phyloP scores from a whole-genome alignment of 1,284 basidiomycete genomes.

The Moniliella sp. region DNA sequence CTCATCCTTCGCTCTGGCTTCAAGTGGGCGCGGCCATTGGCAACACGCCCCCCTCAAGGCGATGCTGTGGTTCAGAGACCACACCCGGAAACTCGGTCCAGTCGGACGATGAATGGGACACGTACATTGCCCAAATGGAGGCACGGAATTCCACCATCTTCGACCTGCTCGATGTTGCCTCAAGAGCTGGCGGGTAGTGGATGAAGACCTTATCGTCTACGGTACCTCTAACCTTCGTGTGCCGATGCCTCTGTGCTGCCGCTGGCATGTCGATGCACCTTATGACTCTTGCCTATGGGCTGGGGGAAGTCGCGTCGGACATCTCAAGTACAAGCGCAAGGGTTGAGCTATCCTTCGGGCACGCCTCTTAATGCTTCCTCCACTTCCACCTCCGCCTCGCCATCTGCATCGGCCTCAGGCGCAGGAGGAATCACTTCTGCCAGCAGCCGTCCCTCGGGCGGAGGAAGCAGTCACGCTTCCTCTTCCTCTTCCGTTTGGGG shows the following conservation, averaged over 20 bases:
- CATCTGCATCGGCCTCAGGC: constrained; percentile 1
- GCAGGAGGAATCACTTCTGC: no score
- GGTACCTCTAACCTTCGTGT: constrained; percentile 45
- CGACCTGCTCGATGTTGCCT: constrained; percentile 48
- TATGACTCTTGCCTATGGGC: constrained; percentile 45
- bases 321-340: no score
- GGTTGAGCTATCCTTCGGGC: no score
- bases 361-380: no score
- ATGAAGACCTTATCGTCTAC: constrained; percentile 45
- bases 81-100: constrained; percentile 5
- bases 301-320: constrained; percentile 20
- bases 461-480: no score
- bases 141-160: constrained; percentile 38
- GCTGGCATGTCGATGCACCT: constrained; percentile 35
- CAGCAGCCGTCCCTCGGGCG: no score
- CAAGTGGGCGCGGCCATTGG: constrained; percentile 15
- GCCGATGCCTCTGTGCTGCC: constrained; percentile 35
- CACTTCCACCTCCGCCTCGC: not conserved
- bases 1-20: constrained; percentile 13
- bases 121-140: constrained; percentile 18
- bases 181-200: constrained; percentile 45
- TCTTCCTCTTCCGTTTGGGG: no score
- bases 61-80: constrained; percentile 4
- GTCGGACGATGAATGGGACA: constrained; percentile 10
- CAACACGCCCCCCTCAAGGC: constrained; percentile 6